Base-by-base conservation (phyloP, 176 grass and related monocot species). In the Olyra latifolia region DNA sequence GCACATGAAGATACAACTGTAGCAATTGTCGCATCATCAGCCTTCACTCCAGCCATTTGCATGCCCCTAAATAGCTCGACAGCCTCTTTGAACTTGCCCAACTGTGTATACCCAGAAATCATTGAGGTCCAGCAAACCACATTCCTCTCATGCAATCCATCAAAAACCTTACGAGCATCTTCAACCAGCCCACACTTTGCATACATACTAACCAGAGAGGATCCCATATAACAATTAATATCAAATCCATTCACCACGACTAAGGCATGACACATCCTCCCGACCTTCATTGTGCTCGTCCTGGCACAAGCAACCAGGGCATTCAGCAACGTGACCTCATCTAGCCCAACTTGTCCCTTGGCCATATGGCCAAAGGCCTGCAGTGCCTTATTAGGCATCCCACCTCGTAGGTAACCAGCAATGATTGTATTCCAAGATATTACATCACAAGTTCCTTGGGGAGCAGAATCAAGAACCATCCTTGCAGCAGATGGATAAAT, bases 401-500 rank as follows among this genome's bases (percentile, higher is more conserved):
- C 86, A 75, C 74, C 60, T 75, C 75, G 85, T 66, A 88, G 15
- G 74, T 89, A 98, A 61, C 92, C 92, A 24, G 88, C 86, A 58
- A 94, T 88, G 78, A 98, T 78, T 61, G 87, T 98, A 77, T 95
- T 95, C 95, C 95, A 95, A 44, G 92, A 93, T 80, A 98, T 85
- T 16, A 71, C 77, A 71, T 98, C 95, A 29, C 77, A 80, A n/a
- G 78, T 72, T 40, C 92, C 78, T 29, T 46, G 62, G 8, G 75
- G 57, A 77, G 92, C 83, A 63, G 59, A 83, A 83, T 94, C 69
- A 75, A 95, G 88, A 83, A 94, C 90, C 66, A 72, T 62, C 66
- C 82, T 92, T 77, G 92, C 90, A 50, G 79, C 29, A 81, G 60
- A 32, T 44, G 76, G 77, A 59, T 80, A 86, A 85, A 86, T 89